These are phyloP conservation scores for Seiridium cupressi DNA, from an alignment of 2,329 filamentous ascomycete species.

Conservation along the genomic window DNA sequence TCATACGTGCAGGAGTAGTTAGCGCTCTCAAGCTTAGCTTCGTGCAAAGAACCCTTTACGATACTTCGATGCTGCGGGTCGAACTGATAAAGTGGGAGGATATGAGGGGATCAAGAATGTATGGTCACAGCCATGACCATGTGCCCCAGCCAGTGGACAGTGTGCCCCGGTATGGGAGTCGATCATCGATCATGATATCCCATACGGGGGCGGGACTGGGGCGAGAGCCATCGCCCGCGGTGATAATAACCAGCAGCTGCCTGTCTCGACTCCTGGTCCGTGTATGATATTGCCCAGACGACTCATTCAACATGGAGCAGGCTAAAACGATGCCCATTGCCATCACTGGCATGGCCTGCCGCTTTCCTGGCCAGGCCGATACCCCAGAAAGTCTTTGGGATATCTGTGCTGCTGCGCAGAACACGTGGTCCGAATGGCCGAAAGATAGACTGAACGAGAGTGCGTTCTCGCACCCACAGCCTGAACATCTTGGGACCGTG, in stretches of 20 bases:
- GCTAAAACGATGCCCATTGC: conserved; percentile 7
- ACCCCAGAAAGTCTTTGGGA: conserved; percentile 9
- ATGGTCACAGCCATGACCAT: no score
- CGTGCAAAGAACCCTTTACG: not conserved
- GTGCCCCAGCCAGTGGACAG: no score
- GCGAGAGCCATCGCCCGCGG: not conserved
- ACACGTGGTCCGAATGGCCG: conserved; percentile 4
- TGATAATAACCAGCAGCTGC: not conserved
- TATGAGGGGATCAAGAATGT: no score
- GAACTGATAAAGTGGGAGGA: no score
- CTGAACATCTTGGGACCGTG: conserved; percentile 3
- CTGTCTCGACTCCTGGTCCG: not conserved
- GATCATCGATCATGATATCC: no score
- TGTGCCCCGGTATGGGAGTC: no score
- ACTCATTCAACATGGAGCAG: not conserved
- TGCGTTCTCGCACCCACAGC: conserved; percentile 1
- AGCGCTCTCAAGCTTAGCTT: not conserved
- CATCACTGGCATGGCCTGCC: conserved; percentile 9
- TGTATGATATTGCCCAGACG: not conserved
- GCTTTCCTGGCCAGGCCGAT: conserved; percentile 4
- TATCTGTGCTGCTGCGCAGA: not conserved
- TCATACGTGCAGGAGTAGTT: not conserved
- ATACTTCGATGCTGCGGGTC: not conserved
- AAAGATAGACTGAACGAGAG: not conserved
- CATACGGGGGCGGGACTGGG: no score